Percentiles rank a stretch among this genome's conserved stretches.
phyloP scores from a whole-genome alignment of 2,329 filamentous ascomycete species.

The Colletotrichum sp. region DNA sequence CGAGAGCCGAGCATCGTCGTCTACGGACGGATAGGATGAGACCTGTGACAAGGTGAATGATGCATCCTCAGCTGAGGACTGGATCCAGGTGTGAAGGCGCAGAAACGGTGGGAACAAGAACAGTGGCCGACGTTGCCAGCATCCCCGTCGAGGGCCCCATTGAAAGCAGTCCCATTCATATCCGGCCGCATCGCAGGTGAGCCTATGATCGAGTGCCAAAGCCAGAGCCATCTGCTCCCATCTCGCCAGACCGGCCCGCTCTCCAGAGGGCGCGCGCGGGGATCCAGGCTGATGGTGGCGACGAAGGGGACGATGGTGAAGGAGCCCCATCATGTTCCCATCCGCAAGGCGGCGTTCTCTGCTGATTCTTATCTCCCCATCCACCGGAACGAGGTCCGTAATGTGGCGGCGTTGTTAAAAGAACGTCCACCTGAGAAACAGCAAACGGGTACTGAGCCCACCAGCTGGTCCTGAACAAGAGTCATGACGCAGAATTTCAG shows the following conservation, averaged over 20 bases:
- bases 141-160: background rate
- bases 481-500: background rate
- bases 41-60: background rate
- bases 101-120: background rate
- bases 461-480: background rate
- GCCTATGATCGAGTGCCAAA: background rate
- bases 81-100: background rate
- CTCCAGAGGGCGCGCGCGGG: background rate
- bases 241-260: background rate
- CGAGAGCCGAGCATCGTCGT: background rate
- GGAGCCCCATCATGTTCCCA: no score
- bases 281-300: background rate
- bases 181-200: background rate
- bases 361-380: background rate
- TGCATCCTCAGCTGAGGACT: background rate
- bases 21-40: background rate
- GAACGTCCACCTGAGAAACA: background rate
- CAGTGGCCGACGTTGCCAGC: background rate
- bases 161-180: background rate
- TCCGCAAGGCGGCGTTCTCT: background rate
- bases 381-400: background rate
- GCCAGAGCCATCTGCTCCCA: background rate
- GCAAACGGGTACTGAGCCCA: background rate
- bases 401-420: background rate
- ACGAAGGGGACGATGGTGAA: no score